Conservation (phyloP, 495 filamentous ascomycete species). For the Podospora tetraspora region DNA sequence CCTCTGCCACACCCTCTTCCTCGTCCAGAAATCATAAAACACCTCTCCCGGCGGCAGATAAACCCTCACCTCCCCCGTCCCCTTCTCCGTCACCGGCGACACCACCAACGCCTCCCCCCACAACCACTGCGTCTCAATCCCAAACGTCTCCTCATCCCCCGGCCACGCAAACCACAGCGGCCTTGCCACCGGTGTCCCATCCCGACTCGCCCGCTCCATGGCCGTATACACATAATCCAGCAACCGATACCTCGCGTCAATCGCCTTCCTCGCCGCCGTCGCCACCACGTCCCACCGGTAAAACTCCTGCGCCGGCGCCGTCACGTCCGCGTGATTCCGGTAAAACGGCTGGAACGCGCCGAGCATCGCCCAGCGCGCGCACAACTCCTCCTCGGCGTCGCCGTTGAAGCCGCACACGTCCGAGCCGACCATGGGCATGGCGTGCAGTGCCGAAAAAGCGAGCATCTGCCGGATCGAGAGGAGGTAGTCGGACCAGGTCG, state of each 20-base stretch:
- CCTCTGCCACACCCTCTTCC: slow-evolving; percentile 44
- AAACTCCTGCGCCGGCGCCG: slow-evolving; percentile 63
- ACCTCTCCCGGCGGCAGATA: slow-evolving; percentile 68
- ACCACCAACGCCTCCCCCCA: slow-evolving; percentile 65
- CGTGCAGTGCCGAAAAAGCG: slow-evolving; percentile 71
- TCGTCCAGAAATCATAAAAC: slow-evolving; percentile 75
- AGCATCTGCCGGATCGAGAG: slow-evolving; percentile 64
- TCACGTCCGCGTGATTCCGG: slow-evolving; percentile 64
- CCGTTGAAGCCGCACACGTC: slow-evolving; percentile 78
- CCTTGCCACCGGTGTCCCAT: slow-evolving; percentile 57
- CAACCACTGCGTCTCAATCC: slow-evolving; percentile 65
- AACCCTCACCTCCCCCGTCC: slow-evolving; percentile 54
- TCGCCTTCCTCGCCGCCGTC: slow-evolving; percentile 59
- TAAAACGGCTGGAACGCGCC: slow-evolving; percentile 82
- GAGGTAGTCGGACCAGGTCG: slow-evolving; percentile 69
- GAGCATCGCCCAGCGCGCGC: slow-evolving; percentile 74
- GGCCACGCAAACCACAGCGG: slow-evolving; percentile 71
- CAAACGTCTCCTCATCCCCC: slow-evolving; percentile 53
- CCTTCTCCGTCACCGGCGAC: slow-evolving; percentile 61
- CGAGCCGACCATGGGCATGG: slow-evolving; percentile 74
- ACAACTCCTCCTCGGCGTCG: slow-evolving; percentile 68
- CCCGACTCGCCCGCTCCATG: slow-evolving; percentile 53
- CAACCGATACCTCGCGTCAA: slow-evolving; percentile 66
- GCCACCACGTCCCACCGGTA: slow-evolving; percentile 66
- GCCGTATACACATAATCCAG: slow-evolving; percentile 81